Percentiles rank a stretch among this genome's conserved stretches.
Conservation (phyloP, 1,284 basidiomycete species). For the Ustilago curta region DNA sequence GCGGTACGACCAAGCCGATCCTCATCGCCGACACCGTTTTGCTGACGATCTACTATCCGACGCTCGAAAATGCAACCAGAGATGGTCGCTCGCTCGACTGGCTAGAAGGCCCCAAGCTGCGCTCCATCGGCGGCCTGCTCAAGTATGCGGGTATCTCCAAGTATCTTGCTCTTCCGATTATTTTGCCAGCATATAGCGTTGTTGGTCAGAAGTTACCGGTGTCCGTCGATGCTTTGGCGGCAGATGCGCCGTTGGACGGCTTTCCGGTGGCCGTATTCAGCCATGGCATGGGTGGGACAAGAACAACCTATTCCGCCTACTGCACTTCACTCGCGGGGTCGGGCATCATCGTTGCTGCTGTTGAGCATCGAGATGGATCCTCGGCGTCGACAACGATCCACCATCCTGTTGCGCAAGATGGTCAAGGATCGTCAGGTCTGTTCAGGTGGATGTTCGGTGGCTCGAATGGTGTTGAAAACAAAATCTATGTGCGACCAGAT, state of each 20-base stretch:
- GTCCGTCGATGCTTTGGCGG: constrained; percentile 21
- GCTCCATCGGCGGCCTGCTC: constrained; percentile 54
- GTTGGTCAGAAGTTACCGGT: constrained; percentile 44
- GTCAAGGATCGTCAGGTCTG: constrained; percentile 10
- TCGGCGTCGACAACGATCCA: constrained; percentile 47
- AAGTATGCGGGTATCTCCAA: constrained; percentile 60
- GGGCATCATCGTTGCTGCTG: constrained; percentile 59
- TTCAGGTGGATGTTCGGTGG: constrained; percentile 33
- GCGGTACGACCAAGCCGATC: constrained; percentile 29
- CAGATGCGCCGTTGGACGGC: constrained; percentile 5
- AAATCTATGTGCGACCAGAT: constrained; percentile 48
- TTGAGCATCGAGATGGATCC: constrained; percentile 64
- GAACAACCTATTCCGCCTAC: constrained; percentile 58
- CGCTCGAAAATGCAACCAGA: background rate
- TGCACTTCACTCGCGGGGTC: constrained; percentile 50
- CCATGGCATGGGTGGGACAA: constrained; percentile 61
- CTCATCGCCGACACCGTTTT: constrained; percentile 54
- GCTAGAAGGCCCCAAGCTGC: constrained; percentile 48
- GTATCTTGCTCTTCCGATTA: constrained; percentile 53
- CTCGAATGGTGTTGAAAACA: constrained; percentile 29
- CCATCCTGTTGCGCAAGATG: constrained; percentile 15
- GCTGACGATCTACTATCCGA: constrained; percentile 62
- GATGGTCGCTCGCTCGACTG: constrained; percentile 26
- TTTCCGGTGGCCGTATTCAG: constrained; percentile 60
- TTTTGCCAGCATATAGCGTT: constrained; percentile 51